phyloP scores from a whole-genome alignment of 768 basidiomycete species.

The Porphyrellus cyaneotinctus region DNA sequence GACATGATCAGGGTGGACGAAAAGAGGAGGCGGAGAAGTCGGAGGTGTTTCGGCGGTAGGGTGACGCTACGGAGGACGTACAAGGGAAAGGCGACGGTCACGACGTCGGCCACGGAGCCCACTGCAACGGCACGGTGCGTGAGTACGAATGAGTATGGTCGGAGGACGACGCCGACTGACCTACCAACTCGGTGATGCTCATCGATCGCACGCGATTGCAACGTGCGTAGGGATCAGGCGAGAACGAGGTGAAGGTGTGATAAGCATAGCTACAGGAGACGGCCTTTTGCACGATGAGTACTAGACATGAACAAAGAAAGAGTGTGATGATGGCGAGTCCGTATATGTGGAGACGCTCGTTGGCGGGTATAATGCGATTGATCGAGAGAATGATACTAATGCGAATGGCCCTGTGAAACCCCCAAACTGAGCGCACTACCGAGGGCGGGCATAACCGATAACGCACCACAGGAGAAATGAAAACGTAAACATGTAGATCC shows the following conservation, averaged over 20 bases:
- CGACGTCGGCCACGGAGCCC: neutral
- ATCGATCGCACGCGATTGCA: neutral
- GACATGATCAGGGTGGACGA: neutral
- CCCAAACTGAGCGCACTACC: too few relatives aligned
- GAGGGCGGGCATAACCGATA: too few relatives aligned
- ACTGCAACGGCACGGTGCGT: neutral
- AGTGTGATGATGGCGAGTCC: conserved; percentile 6
- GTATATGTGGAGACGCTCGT: conserved; percentile 8
- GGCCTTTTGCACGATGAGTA: neutral
- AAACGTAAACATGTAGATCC: conserved; percentile 15
- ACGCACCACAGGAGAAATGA: conserved; percentile 17
- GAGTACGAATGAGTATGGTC: too few relatives aligned
- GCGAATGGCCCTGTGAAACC: conserved; percentile 16
- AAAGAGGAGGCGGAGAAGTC: conserved; percentile 12
- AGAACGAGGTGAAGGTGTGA: neutral
- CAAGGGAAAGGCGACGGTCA: neutral
- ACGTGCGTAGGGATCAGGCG: neutral
- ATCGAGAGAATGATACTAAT: conserved; percentile 20
- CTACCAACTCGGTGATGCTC: conserved; percentile 3
- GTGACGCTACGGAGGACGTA: conserved; percentile 6
- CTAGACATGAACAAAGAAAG: conserved; percentile 9
- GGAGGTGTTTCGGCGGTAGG: neutral
- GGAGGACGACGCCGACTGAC: neutral
- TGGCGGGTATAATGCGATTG: conserved; percentile 12
- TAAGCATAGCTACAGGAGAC: neutral